A percentile compares a stretch with the other conserved stretches of the same genome.
phyloP scores from a whole-genome alignment of 179 eudicot species.

The Gypsophila paniculata region DNA sequence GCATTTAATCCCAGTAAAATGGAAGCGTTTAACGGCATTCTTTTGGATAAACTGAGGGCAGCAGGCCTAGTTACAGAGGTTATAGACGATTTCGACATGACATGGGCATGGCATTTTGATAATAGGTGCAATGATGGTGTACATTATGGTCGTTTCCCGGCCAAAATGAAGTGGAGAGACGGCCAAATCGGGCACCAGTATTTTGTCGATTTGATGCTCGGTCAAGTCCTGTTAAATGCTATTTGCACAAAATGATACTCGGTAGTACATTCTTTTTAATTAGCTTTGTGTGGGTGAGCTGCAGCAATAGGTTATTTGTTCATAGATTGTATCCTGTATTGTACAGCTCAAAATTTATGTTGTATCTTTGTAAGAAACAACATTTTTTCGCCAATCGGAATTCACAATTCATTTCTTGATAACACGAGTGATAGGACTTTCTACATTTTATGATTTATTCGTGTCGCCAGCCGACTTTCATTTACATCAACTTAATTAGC shows the following conservation, averaged over 20 bases:
- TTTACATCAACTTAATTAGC: too few relatives aligned
- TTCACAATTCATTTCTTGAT: not conserved
- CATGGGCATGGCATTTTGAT: constrained; percentile 89
- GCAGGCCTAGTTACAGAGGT: constrained; percentile 47
- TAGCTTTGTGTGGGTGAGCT: not conserved
- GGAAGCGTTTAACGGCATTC: constrained; percentile 79
- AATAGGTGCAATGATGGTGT: constrained; percentile 92
- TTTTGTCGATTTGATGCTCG: constrained; percentile 90
- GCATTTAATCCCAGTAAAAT: constrained; percentile 72
- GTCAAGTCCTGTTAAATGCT: constrained; percentile 74
- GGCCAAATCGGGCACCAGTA: constrained; percentile 89
- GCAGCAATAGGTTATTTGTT: not conserved
- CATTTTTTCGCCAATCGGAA: not conserved
- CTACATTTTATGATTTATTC: not conserved
- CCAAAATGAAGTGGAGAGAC: constrained; percentile 68
- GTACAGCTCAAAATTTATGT: not conserved
- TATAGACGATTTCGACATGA: constrained; percentile 86
- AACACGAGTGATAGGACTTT: not conserved
- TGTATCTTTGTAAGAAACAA: not conserved
- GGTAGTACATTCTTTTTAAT: not conserved
- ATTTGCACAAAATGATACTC: constrained; percentile 45
- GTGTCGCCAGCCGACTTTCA: too few relatives aligned
- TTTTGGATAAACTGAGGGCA: constrained; percentile 63
- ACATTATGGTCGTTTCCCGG: constrained; percentile 93
- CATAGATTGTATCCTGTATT: not conserved